Percentiles rank a stretch among this genome's conserved stretches.
These are phyloP conservation scores for Xylaria digitata DNA, from an alignment of 2,329 filamentous ascomycete genomes.

Conservation along the genomic window DNA sequence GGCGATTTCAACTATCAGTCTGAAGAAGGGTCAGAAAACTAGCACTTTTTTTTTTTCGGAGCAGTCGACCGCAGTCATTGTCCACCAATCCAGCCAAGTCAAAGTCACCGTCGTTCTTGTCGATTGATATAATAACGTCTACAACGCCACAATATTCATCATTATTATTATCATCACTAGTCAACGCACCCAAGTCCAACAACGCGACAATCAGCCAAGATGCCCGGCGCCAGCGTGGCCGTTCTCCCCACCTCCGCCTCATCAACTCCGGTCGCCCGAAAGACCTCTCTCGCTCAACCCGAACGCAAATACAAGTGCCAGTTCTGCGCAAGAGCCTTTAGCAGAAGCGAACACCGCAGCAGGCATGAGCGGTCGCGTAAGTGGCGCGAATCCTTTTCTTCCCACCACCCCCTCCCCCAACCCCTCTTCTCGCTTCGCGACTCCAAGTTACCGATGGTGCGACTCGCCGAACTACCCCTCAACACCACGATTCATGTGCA, in stretches of 20 bases:
- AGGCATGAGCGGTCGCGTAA: conserved; percentile 98
- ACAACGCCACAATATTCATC: conserved; percentile 7
- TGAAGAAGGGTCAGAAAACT: conserved; percentile 53
- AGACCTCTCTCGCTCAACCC: conserved; percentile 75
- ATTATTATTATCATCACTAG: conserved; percentile 25
- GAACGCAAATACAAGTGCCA: conserved; percentile 99
- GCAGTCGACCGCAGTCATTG: conserved; percentile 45
- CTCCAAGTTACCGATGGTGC: conserved; percentile 36
- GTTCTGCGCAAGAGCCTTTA: conserved; percentile 98
- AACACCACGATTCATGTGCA: conserved; percentile 34
- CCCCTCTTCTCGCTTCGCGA: conserved; percentile 43
- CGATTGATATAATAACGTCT: conserved; percentile 40
- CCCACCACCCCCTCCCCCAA: conserved; percentile 33
- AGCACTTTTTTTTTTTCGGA: conserved; percentile 42
- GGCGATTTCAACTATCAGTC: conserved; percentile 71
- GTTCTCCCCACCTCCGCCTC: conserved; percentile 69
- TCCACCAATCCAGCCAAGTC: conserved; percentile 37
- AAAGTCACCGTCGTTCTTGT: conserved; percentile 30
- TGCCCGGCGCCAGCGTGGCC: conserved; percentile 78
- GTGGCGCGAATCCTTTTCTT: conserved; percentile 57
- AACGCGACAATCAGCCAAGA: conserved; percentile 58
- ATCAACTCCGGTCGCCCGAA: conserved; percentile 78
- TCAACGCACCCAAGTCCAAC: conserved; percentile 35
- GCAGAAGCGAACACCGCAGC: conserved; percentile 95
- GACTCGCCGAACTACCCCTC: conserved; percentile 39